Evolutionary conservation across 176 grass and related monocot species (phyloP).

Genomic region (Eleusine indica): DNA sequence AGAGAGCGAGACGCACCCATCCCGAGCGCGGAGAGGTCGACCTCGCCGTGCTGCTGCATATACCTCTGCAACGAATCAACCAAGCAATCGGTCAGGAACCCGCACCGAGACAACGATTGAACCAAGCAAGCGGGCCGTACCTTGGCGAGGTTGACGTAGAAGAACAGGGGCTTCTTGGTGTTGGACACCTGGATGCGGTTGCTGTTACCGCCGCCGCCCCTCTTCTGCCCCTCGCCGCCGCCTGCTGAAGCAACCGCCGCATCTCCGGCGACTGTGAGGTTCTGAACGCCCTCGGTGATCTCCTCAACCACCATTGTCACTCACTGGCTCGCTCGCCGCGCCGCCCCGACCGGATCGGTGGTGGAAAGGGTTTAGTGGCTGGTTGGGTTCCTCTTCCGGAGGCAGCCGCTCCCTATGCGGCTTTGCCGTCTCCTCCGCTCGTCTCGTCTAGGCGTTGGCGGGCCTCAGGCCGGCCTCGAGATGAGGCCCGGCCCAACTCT

Average conservation of each 20-base stretch:
- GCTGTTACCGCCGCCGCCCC: conserved; percentile 42
- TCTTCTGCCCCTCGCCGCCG: conserved; percentile 22
- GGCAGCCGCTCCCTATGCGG: too few species aligned
- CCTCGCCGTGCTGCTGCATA: conserved; percentile 87
- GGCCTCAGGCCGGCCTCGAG: too few species aligned
- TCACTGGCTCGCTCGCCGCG: conserved; percentile 4
- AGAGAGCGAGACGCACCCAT: conserved; percentile 60
- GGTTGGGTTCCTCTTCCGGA: not conserved
- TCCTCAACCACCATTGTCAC: conserved; percentile 56
- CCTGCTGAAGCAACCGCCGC: conserved; percentile 8
- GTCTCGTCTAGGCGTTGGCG: too few species aligned
- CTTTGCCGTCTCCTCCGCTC: too few species aligned
- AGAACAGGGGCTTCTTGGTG: conserved; percentile 93
- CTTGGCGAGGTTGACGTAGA: conserved; percentile 98
- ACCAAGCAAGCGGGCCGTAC: conserved; percentile 20
- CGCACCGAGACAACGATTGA: not conserved
- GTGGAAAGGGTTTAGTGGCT: not conserved
- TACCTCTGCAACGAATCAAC: conserved; percentile 64
- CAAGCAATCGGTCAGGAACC: not conserved
- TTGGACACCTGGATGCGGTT: conserved; percentile 96
- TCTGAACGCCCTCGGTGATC: conserved; percentile 78
- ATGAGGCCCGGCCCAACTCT: too few species aligned
- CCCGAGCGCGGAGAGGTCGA: conserved; percentile 91
- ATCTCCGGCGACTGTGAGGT: conserved; percentile 38
- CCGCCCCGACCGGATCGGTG: conserved; percentile 15